Base-by-base conservation (phyloP, 202 grass and related monocot genomes). In the Zizania palustris region DNA sequence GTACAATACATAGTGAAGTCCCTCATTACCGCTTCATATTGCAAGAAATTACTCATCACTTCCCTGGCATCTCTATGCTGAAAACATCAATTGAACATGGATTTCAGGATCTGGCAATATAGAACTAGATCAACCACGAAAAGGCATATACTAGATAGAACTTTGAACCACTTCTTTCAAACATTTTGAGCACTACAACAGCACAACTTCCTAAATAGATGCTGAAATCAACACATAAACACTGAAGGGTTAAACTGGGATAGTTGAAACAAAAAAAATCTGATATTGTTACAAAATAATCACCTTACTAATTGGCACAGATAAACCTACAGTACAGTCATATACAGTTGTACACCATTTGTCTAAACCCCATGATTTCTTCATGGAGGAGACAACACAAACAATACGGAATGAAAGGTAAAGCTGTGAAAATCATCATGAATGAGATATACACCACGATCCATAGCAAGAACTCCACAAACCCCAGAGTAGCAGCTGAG, bases 261-360 rank as follows among this genome's bases (percentile, higher is more conserved):
- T 48, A n/a, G 33, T 74, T 75, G 48, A 48, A 75, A 74, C 49
- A 54, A 38, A 84, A 43, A 9, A 48, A 71, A 4, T 69, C 80
- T 83, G 79, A 53, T 15, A 70, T 71, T 80, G 75, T 75, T 75
- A 75, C 76, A 88, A 80, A 84, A 84, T 84, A 84, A 88, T 71
- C 48, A 80, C 16, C 34, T 57, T 84, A 80, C 70, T 84, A 45
- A 40, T 58, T 76, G 76, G 64, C 73, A 79, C 77, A 74, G 39
- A 59, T n/a, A 84, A 70, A 84, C 76, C 71, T 71, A 84, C 63
- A 79, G 40, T 57, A 28, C 28, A 20, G 51, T 55, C 51, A 20
- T 55, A 3, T 55, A 55, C 80, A 88, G 51, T 55, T 70, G 60
- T 64, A 88, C 75, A 80, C 14, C 63, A 84, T 69, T 88, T 88